These are phyloP conservation scores for Sindora glabra DNA, from an alignment of 306 rosid genomes.

Conservation along the genomic window DNA sequence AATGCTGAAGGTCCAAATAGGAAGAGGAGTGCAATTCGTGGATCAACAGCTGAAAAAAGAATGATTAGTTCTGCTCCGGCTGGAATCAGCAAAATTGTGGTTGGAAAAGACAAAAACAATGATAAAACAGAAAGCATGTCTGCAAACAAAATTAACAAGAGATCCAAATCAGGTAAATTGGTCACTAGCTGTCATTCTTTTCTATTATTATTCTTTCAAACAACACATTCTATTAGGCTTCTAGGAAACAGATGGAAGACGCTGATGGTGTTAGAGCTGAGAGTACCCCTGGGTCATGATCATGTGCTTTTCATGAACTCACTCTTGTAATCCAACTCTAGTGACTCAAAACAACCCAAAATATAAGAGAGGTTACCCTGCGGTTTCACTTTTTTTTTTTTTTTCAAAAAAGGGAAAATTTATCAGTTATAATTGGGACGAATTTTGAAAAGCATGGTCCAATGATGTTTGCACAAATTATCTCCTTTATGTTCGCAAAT, in stretches of 20 bases:
- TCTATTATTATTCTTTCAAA: neutral
- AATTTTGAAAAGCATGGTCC: neutral
- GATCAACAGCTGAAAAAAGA: neutral
- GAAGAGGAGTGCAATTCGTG: too few species aligned
- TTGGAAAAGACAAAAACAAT: slow-evolving; percentile 3
- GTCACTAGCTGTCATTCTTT: neutral
- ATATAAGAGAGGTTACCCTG: neutral
- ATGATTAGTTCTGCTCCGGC: neutral
- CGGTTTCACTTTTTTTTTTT: neutral
- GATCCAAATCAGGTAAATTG: slow-evolving; percentile 63
- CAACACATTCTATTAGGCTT: neutral
- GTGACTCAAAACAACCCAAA: neutral
- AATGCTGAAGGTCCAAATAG: too few species aligned
- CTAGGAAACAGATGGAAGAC: neutral
- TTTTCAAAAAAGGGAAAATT: too few species aligned
- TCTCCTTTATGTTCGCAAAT: neutral
- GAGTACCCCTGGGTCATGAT: too few species aligned
- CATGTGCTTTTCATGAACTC: neutral
- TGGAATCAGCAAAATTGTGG: neutral
- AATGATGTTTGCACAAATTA: neutral
- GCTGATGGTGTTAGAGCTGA: too few species aligned
- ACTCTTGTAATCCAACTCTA: neutral
- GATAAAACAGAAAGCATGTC: neutral
- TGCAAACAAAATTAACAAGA: slow-evolving; percentile 14
- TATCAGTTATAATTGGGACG: neutral